Conservation (phyloP, 306 rosid species). For the Medicago lupulina region DNA sequence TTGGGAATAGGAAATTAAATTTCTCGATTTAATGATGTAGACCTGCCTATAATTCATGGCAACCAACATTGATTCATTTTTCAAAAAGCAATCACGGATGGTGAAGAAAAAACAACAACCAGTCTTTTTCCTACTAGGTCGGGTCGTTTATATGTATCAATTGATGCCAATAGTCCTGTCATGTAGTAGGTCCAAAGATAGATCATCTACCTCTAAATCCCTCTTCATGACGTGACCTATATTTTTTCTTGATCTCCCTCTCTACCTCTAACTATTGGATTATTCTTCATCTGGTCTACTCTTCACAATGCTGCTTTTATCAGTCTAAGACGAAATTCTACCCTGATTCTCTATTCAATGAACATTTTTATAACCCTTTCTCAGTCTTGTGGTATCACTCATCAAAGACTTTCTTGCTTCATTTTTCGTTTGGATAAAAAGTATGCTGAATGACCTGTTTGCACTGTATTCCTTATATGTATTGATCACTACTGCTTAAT, state of each 20-base stretch:
- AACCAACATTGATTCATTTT: too few species aligned
- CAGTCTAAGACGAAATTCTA: neutral
- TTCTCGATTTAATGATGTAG: conserved; percentile 4
- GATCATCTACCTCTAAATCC: too few species aligned
- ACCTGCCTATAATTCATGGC: neutral
- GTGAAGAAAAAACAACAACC: too few species aligned
- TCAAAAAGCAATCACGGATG: too few species aligned
- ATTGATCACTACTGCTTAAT: neutral
- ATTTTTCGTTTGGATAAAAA: conserved; percentile 17
- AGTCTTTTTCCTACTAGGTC: too few species aligned
- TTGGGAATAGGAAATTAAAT: conserved; percentile 2
- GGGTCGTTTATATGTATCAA: too few species aligned
- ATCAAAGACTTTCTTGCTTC: conserved; percentile 4
- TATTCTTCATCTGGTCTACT: neutral
- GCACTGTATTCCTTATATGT: neutral
- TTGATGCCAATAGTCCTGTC: too few species aligned
- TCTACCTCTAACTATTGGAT: neutral
- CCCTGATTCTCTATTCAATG: neutral
- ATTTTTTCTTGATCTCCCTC: neutral
- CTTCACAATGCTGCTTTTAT: neutral
- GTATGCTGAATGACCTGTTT: conserved; percentile 1
- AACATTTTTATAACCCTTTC: neutral
- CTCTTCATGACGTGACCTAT: too few species aligned
- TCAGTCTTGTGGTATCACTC: conserved; percentile 1
- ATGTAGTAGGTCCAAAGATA: too few species aligned